A percentile compares a stretch with the other conserved stretches of the same genome.
Evolutionary conservation across 2,329 filamentous ascomycete species (phyloP).

Genomic region (Trichophyton schoenleinii): DNA sequence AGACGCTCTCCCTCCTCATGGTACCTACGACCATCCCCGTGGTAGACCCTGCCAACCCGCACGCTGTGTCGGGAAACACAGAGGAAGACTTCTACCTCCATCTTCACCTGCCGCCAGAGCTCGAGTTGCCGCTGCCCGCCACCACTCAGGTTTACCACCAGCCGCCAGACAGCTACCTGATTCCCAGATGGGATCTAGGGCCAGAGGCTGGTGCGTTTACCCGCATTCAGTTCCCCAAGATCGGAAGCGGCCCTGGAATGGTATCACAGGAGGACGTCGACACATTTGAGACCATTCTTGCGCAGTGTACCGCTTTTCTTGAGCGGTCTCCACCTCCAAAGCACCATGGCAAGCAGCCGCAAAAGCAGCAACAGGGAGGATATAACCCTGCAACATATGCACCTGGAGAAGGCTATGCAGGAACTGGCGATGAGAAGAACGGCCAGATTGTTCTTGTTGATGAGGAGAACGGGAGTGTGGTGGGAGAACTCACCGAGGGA

Average conservation of each 20-base stretch:
- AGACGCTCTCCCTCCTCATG: constrained; percentile 90
- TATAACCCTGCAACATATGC: constrained; percentile 78
- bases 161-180: constrained; percentile 81
- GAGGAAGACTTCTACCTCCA: constrained; percentile 96
- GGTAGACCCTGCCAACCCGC: constrained; percentile 42
- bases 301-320: constrained; percentile 93
- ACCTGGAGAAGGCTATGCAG: constrained; percentile 65
- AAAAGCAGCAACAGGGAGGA: constrained; percentile 18
- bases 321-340: constrained; percentile 60
- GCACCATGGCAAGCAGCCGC: constrained; percentile 10
- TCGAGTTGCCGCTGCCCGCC: constrained; percentile 83
- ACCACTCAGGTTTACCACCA: constrained; percentile 97
- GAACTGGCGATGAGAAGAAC: constrained; percentile 30
- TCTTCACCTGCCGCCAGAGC: constrained; percentile 82
- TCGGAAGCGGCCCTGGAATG: constrained; percentile 50
- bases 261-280: constrained; percentile 84
- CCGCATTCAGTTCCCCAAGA: constrained; percentile 72
- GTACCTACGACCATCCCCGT: constrained; percentile 75
- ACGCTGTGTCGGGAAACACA: constrained; percentile 42
- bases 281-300: constrained; percentile 93
- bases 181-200: constrained; percentile 87
- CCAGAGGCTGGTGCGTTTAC: constrained; percentile 84
- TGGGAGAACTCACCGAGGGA: constrained; percentile 76
- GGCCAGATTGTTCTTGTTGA: constrained; percentile 87
- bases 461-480: constrained; percentile 89